Evolutionary conservation across 1,139 yeast genomes (phyloP).

Genomic region (Pichia sp.): DNA sequence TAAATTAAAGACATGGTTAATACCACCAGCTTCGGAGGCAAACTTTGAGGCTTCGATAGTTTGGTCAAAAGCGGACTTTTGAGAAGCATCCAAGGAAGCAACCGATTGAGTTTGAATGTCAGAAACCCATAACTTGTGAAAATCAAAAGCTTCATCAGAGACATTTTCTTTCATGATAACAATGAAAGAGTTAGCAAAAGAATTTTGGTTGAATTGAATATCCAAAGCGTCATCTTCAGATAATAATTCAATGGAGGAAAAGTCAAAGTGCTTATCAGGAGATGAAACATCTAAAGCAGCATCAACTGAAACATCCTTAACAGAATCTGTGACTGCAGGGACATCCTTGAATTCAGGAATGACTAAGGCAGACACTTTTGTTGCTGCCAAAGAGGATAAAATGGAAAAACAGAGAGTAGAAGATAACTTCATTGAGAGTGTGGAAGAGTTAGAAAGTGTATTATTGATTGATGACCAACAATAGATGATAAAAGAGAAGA

Average conservation of each 20-base stretch:
- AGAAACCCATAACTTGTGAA: slow-evolving; percentile 62
- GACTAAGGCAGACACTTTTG: slow-evolving; percentile 59
- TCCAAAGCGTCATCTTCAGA: slow-evolving; percentile 32
- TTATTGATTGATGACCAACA: background rate
- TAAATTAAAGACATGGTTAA: slow-evolving; percentile 56
- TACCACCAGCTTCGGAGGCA: slow-evolving; percentile 42
- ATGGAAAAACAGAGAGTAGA: slow-evolving; percentile 45
- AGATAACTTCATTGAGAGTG: slow-evolving; percentile 37
- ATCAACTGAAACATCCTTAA: slow-evolving; percentile 6
- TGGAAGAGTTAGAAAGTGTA: background rate
- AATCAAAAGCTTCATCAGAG: slow-evolving; percentile 41
- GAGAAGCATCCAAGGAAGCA: slow-evolving; percentile 16
- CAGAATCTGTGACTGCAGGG: slow-evolving; percentile 35
- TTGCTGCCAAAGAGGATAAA: slow-evolving; percentile 40
- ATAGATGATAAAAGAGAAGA: slow-evolving; percentile 1
- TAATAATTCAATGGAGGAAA: slow-evolving; percentile 16
- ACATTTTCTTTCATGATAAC: slow-evolving; percentile 64
- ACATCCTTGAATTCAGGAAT: slow-evolving; percentile 49
- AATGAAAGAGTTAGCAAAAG: slow-evolving; percentile 73
- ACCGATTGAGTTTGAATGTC: slow-evolving; percentile 40
- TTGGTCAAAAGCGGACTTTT: slow-evolving; percentile 29
- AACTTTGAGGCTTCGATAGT: slow-evolving; percentile 29
- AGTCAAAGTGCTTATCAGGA: slow-evolving; percentile 5
- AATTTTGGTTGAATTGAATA: slow-evolving; percentile 37
- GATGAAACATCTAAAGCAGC: slow-evolving; percentile 2